A percentile compares a stretch with the other conserved stretches of the same genome.
phyloP scores from a whole-genome alignment of 345 rosid genomes.

The Arabidopsis arenosa region DNA sequence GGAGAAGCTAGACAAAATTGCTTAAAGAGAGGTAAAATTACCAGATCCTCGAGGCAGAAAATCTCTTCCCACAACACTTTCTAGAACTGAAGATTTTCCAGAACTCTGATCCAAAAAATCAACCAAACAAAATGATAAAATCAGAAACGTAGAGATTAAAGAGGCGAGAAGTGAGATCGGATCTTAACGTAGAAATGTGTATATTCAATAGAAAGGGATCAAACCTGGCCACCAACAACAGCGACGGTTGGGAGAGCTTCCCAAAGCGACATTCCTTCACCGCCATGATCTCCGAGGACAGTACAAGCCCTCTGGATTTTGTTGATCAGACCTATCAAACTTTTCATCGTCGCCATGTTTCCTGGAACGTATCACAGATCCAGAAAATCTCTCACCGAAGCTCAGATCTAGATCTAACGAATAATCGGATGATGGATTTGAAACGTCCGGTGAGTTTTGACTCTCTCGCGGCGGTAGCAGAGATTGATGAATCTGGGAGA shows the following conservation, averaged over 20 bases:
- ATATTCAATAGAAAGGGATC: constrained; percentile 20
- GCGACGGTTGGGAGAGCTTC: constrained; percentile 98
- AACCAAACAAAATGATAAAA: constrained; percentile 5
- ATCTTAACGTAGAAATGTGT: constrained; percentile 6
- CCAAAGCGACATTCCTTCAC: constrained; percentile 99
- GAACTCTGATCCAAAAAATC: constrained; percentile 65
- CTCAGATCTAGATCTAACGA: constrained; percentile 40
- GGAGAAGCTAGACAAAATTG: not conserved
- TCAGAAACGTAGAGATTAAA: constrained; percentile 18
- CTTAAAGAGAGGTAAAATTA: constrained; percentile 42
- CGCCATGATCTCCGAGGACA: constrained; percentile 95
- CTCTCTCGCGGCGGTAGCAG: constrained; percentile 23
- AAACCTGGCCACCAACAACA: constrained; percentile 98
- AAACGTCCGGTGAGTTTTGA: constrained; percentile 17
- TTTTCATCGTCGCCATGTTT: constrained; percentile 94
- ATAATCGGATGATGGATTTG: constrained; percentile 27
- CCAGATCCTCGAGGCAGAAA: constrained; percentile 99
- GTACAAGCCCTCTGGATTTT: constrained; percentile 98
- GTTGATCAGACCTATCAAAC: constrained; percentile 93
- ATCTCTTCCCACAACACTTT: constrained; percentile 97
- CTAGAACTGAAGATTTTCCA: constrained; percentile 95
- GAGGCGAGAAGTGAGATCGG: constrained; percentile 22
- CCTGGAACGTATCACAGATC: constrained; percentile 39
- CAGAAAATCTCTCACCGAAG: constrained; percentile 30
- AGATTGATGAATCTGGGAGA: constrained; percentile 38